phyloP scores from a whole-genome alignment of 768 basidiomycete genomes.

The Phaffia tasmanica region DNA sequence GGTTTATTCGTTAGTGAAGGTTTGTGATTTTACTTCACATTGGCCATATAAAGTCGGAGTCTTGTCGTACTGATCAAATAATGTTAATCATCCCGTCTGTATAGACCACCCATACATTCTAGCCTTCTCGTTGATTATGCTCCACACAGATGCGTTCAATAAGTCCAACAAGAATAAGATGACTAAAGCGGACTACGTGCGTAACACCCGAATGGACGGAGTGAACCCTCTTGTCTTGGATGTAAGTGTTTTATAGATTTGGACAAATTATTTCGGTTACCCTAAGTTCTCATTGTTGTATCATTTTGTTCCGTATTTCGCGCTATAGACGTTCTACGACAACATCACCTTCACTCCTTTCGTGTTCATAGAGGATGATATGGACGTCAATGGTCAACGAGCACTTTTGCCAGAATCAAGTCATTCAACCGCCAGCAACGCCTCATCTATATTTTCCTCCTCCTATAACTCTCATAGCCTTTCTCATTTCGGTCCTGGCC shows the following conservation, averaged over 20 bases:
- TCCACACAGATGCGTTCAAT: slow-evolving; percentile 97
- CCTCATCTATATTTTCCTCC: slow-evolving; percentile 2
- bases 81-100: not conserved
- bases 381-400: slow-evolving; percentile 55
- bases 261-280: not conserved
- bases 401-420: slow-evolving; percentile 44
- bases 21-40: slow-evolving; percentile 34
- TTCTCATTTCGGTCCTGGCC: slow-evolving; percentile 11
- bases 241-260: slow-evolving; percentile 43
- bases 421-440: slow-evolving; percentile 20
- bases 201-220: slow-evolving; percentile 80
- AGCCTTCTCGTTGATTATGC: slow-evolving; percentile 95
- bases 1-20: slow-evolving; percentile 66
- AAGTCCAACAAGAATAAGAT: slow-evolving; percentile 95
- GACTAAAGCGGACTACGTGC: slow-evolving; percentile 86
- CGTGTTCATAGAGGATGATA: slow-evolving; percentile 66
- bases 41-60: slow-evolving; percentile 2
- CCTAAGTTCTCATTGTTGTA: not conserved
- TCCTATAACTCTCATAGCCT: slow-evolving; percentile 3
- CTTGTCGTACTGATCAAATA: not conserved
- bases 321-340: slow-evolving; percentile 75
- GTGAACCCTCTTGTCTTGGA: slow-evolving; percentile 72
- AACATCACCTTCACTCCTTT: slow-evolving; percentile 94
- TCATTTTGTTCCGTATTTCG: not conserved
- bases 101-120: slow-evolving; percentile 88